phyloP scores from a whole-genome alignment of 2,329 filamentous ascomycete species.

The Trichoderma aggressivum region DNA sequence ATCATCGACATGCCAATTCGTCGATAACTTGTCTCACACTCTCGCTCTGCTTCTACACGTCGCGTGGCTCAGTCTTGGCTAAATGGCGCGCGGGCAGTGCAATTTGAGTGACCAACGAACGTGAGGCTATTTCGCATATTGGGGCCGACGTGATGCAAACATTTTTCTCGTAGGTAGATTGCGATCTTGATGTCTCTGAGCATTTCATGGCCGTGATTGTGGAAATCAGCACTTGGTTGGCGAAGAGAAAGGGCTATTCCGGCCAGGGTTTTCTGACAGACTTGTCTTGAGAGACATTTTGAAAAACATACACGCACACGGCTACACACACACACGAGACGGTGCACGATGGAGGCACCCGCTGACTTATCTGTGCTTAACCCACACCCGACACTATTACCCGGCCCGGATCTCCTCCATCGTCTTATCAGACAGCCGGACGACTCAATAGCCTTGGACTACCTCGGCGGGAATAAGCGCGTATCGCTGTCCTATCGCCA shows the following conservation, averaged over 20 bases:
- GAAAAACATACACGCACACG: neutral
- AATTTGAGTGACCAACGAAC: conserved; percentile 13
- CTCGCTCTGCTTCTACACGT: neutral
- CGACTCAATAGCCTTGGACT: conserved; percentile 32
- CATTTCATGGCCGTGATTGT: neutral
- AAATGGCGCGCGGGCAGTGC: neutral
- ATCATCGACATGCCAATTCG: conserved; percentile 14
- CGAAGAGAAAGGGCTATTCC: neutral
- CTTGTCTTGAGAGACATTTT: neutral
- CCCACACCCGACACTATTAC: conserved; percentile 37
- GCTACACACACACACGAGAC: neutral
- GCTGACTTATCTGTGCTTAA: conserved; percentile 45
- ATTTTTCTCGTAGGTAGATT: conserved; percentile 9
- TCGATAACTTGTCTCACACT: neutral
- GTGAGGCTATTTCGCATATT: conserved; percentile 8
- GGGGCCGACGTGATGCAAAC: neutral
- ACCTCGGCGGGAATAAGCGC: conserved; percentile 26
- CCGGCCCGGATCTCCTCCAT: conserved; percentile 48
- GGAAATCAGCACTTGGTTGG: conserved; percentile 8
- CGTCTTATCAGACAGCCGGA: conserved; percentile 54
- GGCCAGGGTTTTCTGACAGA: neutral
- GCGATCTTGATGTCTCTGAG: neutral
- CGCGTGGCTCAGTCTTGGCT: neutral
- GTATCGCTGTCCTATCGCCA: conserved; percentile 57
- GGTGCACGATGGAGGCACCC: conserved; percentile 18